Evolutionary conservation across 192 early-diverging fungal genomes (phyloP), one percentile per base, ranked within the genome.

Genomic region (Coemansia sp.): DNA sequence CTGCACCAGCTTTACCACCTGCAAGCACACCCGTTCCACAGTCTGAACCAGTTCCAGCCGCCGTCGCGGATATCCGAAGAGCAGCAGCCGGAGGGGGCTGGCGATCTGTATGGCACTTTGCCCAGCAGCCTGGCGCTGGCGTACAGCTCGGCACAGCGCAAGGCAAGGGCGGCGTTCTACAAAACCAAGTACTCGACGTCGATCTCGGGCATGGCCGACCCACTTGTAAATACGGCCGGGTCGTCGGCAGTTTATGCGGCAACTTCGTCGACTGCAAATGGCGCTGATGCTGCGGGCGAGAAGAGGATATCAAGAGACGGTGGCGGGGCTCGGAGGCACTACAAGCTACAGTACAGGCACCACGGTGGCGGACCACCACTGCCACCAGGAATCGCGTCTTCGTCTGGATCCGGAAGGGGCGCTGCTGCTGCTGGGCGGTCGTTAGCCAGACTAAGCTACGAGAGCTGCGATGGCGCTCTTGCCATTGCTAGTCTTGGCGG

Each of bases 1-100:
- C 33, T 75, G 10, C 68, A 71, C 25, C 77, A 80, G 60, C 26
- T 75, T 13, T 72, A 75, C 53, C 73, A 72, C 13, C 67, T 59
- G 69, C 79, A n/a, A n/a, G n/a, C n/a, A n/a, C n/a, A 81, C 58
- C 79, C 71, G 46, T 45, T 72, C n/a, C 79, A 81, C 20, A 52
- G 70, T 5, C 49, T 81, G 30, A 66, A 69, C 56, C 63, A 74
- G 30, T 67, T 72, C 29, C 71, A 72, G 34, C 59, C 55, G 16
- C 39, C 55, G 9, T 55, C 65, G 7, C 61, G 64, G 45, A 57
- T 67, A 48, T 72, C 64, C 28, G 64, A 66, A 25, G 71, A 72
- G n/a, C 33, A 25, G 28, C 33, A 23, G 26, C n/a, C 25, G 5
- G 21, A 66, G 4, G 7, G 33, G 16, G 9, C 9, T 28, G 34